phyloP scores from a whole-genome alignment of 352 stramenopile species.

The Phytophthora constricta region DNA sequence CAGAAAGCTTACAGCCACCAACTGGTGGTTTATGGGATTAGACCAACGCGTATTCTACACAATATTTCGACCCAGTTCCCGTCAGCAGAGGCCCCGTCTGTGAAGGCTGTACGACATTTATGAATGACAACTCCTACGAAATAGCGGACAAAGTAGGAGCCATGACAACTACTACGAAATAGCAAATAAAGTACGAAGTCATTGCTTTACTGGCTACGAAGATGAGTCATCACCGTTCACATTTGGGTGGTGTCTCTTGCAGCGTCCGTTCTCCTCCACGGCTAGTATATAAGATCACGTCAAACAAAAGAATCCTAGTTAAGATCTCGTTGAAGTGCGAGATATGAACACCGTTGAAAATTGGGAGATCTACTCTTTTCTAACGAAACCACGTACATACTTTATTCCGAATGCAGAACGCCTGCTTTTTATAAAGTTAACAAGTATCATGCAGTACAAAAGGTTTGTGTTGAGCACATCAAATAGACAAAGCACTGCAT shows the following conservation, averaged over 20 bases:
- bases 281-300: too few relatives aligned
- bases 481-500: too few relatives aligned
- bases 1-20: background rate
- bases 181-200: background rate
- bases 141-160: background rate
- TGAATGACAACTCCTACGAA: slow-evolving; percentile 1
- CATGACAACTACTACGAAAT: slow-evolving; percentile 1
- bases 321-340: too few relatives aligned
- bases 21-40: background rate
- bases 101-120: background rate
- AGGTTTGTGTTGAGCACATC: too few relatives aligned
- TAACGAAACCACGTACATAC: too few relatives aligned
- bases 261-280: background rate
- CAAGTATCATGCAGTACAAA: too few relatives aligned
- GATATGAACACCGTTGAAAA: too few relatives aligned
- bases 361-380: too few relatives aligned
- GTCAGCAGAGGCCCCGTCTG: background rate
- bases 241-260: background rate
- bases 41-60: background rate
- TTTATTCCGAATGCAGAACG: too few relatives aligned
- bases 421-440: too few relatives aligned
- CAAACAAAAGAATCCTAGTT: too few relatives aligned
- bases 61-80: background rate
- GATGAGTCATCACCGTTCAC: background rate
- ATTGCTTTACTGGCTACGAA: background rate